Evolutionary conservation across 805 yeast species (phyloP).

Genomic region (Jamesozyma spencerorum): DNA sequence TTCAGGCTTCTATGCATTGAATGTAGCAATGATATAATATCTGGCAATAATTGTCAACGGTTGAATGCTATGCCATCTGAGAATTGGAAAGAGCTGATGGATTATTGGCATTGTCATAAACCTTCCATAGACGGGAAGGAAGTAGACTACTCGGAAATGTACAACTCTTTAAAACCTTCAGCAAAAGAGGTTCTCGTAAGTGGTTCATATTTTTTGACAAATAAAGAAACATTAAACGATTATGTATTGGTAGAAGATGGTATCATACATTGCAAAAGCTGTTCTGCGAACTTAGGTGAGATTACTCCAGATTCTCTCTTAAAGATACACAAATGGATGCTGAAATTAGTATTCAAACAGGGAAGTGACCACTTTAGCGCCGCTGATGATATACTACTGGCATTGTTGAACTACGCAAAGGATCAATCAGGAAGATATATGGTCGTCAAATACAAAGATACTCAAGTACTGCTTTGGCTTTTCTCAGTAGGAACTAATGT

Average conservation of each 20-base stretch:
- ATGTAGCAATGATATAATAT: slow-evolving; percentile 10
- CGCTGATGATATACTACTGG: slow-evolving; percentile 15
- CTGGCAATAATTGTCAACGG: slow-evolving; percentile 10
- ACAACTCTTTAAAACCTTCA: slow-evolving; percentile 19
- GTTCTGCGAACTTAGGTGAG: slow-evolving; percentile 17
- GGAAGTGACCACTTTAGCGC: slow-evolving; percentile 10
- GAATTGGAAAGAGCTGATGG: slow-evolving; percentile 91
- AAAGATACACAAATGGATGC: slow-evolving; percentile 23
- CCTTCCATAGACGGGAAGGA: slow-evolving; percentile 34
- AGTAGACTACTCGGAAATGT: slow-evolving; percentile 9
- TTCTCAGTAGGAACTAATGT: slow-evolving; percentile 20
- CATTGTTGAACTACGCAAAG: slow-evolving; percentile 15
- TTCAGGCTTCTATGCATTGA: slow-evolving; percentile 12
- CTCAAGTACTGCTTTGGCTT: slow-evolving; percentile 19
- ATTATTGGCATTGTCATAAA: slow-evolving; percentile 94
- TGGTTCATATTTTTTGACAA: slow-evolving; percentile 16
- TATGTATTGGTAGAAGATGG: neutral
- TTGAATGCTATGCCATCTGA: slow-evolving; percentile 74
- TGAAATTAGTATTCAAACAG: slow-evolving; percentile 6
- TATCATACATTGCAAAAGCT: slow-evolving; percentile 11
- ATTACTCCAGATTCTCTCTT: slow-evolving; percentile 12
- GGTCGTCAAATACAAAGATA: slow-evolving; percentile 7
- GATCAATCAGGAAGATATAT: slow-evolving; percentile 20
- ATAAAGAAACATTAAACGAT: slow-evolving; percentile 8
- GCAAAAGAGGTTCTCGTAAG: slow-evolving; percentile 22